Base-by-base conservation (phyloP, 2,329 filamentous ascomycete species). In the Penicillium sp. region DNA sequence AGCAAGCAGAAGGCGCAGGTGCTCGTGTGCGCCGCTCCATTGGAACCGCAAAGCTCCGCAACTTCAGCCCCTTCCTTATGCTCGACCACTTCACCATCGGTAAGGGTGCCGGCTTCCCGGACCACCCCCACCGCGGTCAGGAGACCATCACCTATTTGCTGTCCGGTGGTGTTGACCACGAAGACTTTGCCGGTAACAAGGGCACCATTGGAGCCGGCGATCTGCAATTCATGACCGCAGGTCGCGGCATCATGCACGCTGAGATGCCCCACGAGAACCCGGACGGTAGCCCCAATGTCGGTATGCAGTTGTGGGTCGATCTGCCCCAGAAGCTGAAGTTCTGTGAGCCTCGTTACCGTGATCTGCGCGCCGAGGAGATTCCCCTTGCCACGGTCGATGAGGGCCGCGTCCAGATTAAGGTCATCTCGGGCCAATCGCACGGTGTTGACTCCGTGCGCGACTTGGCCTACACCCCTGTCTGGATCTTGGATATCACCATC, bases 161-260 rank as follows among this genome's bases (percentile, higher is more conserved):
- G n/a, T 73, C 79, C 13, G 91, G 91, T 57, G 87, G 80, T 3
- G 82, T 95, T 52, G 88, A 95, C 71, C 89, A 95, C 64, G 89
- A 95, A 72, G 89, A 95, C 69, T 95, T 95, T 60, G 84, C 87
- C 2, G 89, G 89, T 12, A 84, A 93, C 72, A 78, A 78, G 43
- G 93, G 91, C 51, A 93, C 86, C 3, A 88, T 97, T 59, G 78
- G 84, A 53, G 72, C 85, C 0, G 91, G 91, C n/a, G 91, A 96
- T 66, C 73, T 97, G 42, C 91, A 97, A 67, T 97, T 97, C 77
- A 97, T 97, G 93, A 96, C 91, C 0, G 91, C 91, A 1, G 91
- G 91, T 4, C 76, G 79, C 19, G 91, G 91, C 37, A 94, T 97
- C 61, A 86, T 96, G 69, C 93, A 97, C 69, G 88, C 90, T 33